phyloP scores from a whole-genome alignment of 148 eudicot species.

The Hydrangea macrophylla region DNA sequence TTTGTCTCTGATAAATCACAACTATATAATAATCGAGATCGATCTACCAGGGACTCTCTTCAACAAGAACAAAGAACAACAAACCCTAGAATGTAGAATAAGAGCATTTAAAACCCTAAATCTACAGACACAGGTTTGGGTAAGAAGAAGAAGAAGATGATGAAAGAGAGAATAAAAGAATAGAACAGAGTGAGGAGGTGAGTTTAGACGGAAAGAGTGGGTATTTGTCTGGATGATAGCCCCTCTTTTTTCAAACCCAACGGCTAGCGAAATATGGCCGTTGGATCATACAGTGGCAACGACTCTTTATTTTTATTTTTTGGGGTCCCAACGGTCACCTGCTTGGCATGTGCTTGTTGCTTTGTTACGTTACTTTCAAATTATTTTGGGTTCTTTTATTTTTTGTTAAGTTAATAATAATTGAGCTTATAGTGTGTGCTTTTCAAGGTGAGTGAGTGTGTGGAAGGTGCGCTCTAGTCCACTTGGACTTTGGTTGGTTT shows the following conservation, averaged over 20 bases:
- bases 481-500: no score
- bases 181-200: neutral
- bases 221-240: slow-evolving; percentile 31
- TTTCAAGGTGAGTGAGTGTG: no score
- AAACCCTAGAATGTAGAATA: slow-evolving; percentile 16
- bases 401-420: neutral
- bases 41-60: no score
- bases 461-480: no score
- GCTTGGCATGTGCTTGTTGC: slow-evolving; percentile 31
- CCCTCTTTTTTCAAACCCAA: slow-evolving; percentile 41
- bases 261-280: slow-evolving; percentile 63
- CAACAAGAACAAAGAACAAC: slow-evolving; percentile 11
- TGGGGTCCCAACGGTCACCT: slow-evolving; percentile 39
- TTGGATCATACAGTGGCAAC: slow-evolving; percentile 29
- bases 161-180: neutral
- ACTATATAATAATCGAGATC: slow-evolving; percentile 11
- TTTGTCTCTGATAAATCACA: slow-evolving; percentile 22
- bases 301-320: neutral
- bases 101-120: slow-evolving; percentile 12
- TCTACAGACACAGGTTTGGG: slow-evolving; percentile 7
- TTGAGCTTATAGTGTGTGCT: neutral
- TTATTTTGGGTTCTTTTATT: slow-evolving; percentile 1
- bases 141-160: slow-evolving; percentile 1
- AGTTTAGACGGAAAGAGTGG: slow-evolving; percentile 20
- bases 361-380: slow-evolving; percentile 33